Evolutionary conservation across 2,329 filamentous ascomycete species (phyloP).

Genomic region (Ascochyta clinopodiicola): DNA sequence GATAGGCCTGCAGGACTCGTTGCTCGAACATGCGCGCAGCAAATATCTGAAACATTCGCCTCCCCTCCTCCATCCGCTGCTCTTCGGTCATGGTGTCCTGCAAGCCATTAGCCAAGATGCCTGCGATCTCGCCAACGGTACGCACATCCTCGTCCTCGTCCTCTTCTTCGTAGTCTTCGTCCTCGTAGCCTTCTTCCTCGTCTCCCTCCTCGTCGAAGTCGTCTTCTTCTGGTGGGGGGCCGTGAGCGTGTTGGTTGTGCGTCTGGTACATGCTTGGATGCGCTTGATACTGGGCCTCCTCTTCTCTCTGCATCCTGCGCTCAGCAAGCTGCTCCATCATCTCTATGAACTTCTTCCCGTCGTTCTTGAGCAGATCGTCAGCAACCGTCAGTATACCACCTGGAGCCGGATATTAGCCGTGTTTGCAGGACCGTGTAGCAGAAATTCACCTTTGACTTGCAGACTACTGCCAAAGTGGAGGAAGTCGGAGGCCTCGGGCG

Average conservation of each 20-base stretch:
- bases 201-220: slow-evolving; percentile 77
- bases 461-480: slow-evolving; percentile 98
- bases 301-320: slow-evolving; percentile 94
- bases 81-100: slow-evolving; percentile 97
- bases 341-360: slow-evolving; percentile 99
- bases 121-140: slow-evolving; percentile 21
- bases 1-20: slow-evolving; percentile 93
- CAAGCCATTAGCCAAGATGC: slow-evolving; percentile 38
- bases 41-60: slow-evolving; percentile 99
- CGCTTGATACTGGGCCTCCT: slow-evolving; percentile 75
- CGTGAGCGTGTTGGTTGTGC: slow-evolving; percentile 69
- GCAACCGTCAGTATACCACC: slow-evolving; percentile 98
- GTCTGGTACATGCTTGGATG: slow-evolving; percentile 61
- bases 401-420: slow-evolving; percentile 47
- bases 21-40: slow-evolving; percentile 99
- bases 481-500: slow-evolving; percentile 79
- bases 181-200: slow-evolving; percentile 65
- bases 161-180: slow-evolving; percentile 60
- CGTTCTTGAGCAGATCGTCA: slow-evolving; percentile 97
- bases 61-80: slow-evolving; percentile 97
- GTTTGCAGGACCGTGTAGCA: neutral
- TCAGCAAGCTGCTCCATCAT: slow-evolving; percentile 99
- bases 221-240: slow-evolving; percentile 70
- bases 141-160: slow-evolving; percentile 46
- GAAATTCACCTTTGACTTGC: slow-evolving; percentile 78